Base-by-base conservation (phyloP, 805 yeast genomes). In the Monosporozyma servazzii region DNA sequence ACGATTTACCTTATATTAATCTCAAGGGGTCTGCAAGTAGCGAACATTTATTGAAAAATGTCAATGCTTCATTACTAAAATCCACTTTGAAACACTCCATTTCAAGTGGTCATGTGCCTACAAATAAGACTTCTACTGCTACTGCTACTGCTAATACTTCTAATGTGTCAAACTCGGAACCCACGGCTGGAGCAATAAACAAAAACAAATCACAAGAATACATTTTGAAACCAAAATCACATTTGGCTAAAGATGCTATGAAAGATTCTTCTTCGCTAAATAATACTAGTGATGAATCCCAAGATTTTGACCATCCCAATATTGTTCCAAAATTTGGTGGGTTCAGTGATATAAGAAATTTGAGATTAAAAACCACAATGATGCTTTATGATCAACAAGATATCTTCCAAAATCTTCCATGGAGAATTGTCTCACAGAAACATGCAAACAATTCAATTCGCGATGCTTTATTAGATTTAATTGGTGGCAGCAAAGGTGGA, bases 401-500 rank as follows among this genome's bases (percentile, higher is more conserved):
- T 47, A 62, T 73, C 33, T 75, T 73, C 59, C 70, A 67, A 17
- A 61, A 63, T 11, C 80, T 88, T 3, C 85, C 87, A 3, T 88
- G 96, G 93, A 71, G 75, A 45, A 79, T 90, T 23, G 82, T 91
- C 96, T 6, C 74, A 91, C 58, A 78, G 80, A 54, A 91, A 93
- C 59, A 96, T 97, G 1, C 29, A 21, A 41, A 41, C n/a, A 5
- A 21, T 13, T 41, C 44, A 1, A 13, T 41, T 8, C 17, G 29
- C 11, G 44, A 41, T 41, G 21, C 78, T 91, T n/a, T 76, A 78
- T 47, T 70, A 83, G 3, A 83, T 90, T 0, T 63, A 76, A 18
- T 59, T 27, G 29, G 46, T 30, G 18, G 21, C 3, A n/a, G 8
- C 17, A 27, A 18, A 15, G 36, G 65, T n/a, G 27, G 27, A 25